phyloP scores from a whole-genome alignment of 495 filamentous ascomycete species.

The Xylaria bambusicola region DNA sequence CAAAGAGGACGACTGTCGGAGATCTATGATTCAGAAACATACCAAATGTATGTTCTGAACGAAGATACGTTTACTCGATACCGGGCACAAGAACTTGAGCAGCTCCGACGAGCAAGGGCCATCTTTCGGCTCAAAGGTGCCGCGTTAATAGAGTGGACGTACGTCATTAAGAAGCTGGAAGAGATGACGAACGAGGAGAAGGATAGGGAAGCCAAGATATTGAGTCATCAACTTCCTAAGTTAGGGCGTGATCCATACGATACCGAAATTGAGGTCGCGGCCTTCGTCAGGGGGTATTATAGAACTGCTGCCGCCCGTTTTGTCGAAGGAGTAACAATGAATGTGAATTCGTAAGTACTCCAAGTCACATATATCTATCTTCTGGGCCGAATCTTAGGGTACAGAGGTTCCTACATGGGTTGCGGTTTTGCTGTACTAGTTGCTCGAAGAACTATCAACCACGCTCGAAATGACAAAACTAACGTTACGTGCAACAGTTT shows the following conservation, averaged over 20 bases:
- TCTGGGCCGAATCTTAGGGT: too few species aligned
- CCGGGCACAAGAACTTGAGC: constrained; percentile 36
- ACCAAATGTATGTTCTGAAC: constrained; percentile 47
- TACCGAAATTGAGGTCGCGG: constrained; percentile 48
- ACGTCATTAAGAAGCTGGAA: constrained; percentile 21
- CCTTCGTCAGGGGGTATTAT: constrained; percentile 56
- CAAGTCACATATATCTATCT: neutral
- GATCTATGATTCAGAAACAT: constrained; percentile 41
- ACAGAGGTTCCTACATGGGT: too few species aligned
- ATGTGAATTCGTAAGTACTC: constrained; percentile 38
- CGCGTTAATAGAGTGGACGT: constrained; percentile 34
- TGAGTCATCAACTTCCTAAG: constrained; percentile 33
- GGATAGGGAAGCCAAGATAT: constrained; percentile 5
- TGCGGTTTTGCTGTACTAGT: too few species aligned
- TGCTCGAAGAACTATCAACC: too few species aligned
- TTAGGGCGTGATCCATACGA: constrained; percentile 49
- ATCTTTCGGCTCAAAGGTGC: constrained; percentile 39
- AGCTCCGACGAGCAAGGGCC: constrained; percentile 35
- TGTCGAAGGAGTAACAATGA: constrained; percentile 49
- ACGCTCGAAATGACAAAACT: neutral
- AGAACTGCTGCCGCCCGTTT: constrained; percentile 52
- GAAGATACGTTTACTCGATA: constrained; percentile 39
- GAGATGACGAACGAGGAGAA: constrained; percentile 44
- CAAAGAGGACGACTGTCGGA: constrained; percentile 32
- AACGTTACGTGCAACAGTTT: constrained; percentile 13